Base-by-base conservation (phyloP, 148 eudicot genomes). In the Silene uniflora region DNA sequence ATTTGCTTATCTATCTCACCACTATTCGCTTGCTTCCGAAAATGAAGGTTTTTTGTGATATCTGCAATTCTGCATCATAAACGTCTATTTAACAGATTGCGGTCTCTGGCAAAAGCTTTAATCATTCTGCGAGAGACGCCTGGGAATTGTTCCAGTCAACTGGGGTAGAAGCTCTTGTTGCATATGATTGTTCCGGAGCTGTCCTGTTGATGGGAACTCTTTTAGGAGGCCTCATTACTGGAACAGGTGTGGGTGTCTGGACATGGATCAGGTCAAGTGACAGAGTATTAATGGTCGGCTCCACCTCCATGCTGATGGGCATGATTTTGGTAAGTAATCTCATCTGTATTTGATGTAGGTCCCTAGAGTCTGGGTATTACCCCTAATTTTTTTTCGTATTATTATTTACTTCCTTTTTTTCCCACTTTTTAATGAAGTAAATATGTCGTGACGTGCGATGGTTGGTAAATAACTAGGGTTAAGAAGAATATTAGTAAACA, bases 71-170 rank as follows among this genome's bases (percentile, higher is more conserved):
- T 58, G 44, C 44, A 39, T 7, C 22, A 8, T 52, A 25, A 39
- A 23, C 6, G 52, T 24, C 0, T 27, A 3, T 44, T 44, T 29
- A 65, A 47, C 85, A 95, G 98, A 92, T 95, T 73, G 97, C 97
- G 70, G 96, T 95, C 67, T 88, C 88, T 80, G 98, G 98, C 22
- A 92, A 92, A 90, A 88, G 84, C 86, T 95, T 95, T 70, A 95
- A 95, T 83, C 89, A 86, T 71, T 92, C 98, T 19, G 98, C 98
- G 12, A 89, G 96, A 83, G 98, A 95, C 78, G 98, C 98, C 0
- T 95, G 98, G 98, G 98, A 95, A 76, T 77, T 95, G 62, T 95
- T 95, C 78, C 98, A 95, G 75, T 95, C 96, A 73, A 92, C 98
- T 10, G 98, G 98, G 11, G 96, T 92, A 13, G 98, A 95, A 82